Percentiles rank a stretch among this genome's conserved stretches.
Evolutionary conservation across 164 flowering plant species (phyloP).

Genomic region (Buxus sempervirens): DNA sequence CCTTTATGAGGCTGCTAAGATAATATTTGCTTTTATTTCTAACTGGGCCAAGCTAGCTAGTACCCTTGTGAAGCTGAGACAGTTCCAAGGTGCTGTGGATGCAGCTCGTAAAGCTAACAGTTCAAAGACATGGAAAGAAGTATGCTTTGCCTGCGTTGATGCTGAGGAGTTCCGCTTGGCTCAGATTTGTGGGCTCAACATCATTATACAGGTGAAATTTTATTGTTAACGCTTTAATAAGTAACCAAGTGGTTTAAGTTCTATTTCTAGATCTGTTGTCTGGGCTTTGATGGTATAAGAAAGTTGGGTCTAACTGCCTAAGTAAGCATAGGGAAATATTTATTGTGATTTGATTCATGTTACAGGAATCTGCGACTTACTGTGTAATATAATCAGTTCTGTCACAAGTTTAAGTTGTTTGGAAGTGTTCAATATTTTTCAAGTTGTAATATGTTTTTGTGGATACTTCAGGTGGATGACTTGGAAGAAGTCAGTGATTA

Average conservation of each 20-base stretch:
- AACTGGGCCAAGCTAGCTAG: conserved; percentile 96
- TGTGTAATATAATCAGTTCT: neutral
- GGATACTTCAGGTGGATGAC: conserved; percentile 80
- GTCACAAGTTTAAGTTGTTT: neutral
- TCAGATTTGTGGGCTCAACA: conserved; percentile 98
- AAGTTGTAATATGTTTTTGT: conserved; percentile 4
- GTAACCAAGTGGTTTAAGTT: neutral
- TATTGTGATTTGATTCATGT: neutral
- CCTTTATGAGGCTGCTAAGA: conserved; percentile 94
- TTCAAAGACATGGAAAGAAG: conserved; percentile 98
- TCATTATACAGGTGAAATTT: conserved; percentile 74
- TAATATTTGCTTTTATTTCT: conserved; percentile 88
- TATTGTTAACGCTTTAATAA: neutral
- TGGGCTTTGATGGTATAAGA: neutral
- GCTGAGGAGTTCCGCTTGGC: conserved; percentile 99
- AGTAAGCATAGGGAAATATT: neutral
- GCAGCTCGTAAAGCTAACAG: conserved; percentile 99
- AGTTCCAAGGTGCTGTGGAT: conserved; percentile 99
- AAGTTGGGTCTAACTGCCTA: neutral
- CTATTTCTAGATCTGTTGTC: neutral
- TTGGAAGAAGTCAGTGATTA: conserved; percentile 97
- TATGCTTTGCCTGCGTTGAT: conserved; percentile 99
- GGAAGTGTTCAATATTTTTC: neutral
- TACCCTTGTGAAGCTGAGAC: conserved; percentile 83
- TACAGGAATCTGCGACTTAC: neutral